Evolutionary conservation across 768 basidiomycete species (phyloP).

Genomic region (Rhizopogon sp.): DNA sequence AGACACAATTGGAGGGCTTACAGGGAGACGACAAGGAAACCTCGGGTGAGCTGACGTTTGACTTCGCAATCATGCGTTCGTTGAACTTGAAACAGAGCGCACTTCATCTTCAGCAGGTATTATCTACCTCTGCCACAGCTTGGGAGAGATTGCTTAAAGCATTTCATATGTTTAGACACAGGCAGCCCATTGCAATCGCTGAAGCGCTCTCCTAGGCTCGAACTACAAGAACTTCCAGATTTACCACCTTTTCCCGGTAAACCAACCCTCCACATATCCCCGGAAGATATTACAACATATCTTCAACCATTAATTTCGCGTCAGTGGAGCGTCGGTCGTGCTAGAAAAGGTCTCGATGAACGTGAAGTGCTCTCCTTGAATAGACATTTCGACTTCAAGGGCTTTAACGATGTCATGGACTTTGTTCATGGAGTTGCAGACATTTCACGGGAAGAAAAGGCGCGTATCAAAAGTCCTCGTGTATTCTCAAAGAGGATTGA

Average conservation of each 20-base stretch:
- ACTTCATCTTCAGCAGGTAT: neutral
- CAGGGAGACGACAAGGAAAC: neutral
- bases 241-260: constrained; percentile 24
- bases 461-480: constrained; percentile 10
- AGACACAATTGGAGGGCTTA: neutral
- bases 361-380: constrained; percentile 17
- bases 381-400: constrained; percentile 24
- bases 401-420: constrained; percentile 17
- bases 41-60: neutral
- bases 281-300: constrained; percentile 26
- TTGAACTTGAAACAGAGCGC: neutral
- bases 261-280: constrained; percentile 30
- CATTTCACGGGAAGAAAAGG: constrained; percentile 27
- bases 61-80: neutral
- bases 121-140: neutral
- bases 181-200: constrained; percentile 1
- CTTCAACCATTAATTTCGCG: constrained; percentile 32
- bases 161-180: neutral
- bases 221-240: constrained; percentile 13
- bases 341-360: constrained; percentile 6
- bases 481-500: neutral
- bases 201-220: neutral
- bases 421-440: constrained; percentile 24
- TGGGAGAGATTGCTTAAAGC: no score
- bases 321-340: constrained; percentile 21